Percentiles rank a stretch among this genome's conserved stretches.
Evolutionary conservation across 768 basidiomycete species (phyloP).

Genomic region (Cyathus striatus): DNA sequence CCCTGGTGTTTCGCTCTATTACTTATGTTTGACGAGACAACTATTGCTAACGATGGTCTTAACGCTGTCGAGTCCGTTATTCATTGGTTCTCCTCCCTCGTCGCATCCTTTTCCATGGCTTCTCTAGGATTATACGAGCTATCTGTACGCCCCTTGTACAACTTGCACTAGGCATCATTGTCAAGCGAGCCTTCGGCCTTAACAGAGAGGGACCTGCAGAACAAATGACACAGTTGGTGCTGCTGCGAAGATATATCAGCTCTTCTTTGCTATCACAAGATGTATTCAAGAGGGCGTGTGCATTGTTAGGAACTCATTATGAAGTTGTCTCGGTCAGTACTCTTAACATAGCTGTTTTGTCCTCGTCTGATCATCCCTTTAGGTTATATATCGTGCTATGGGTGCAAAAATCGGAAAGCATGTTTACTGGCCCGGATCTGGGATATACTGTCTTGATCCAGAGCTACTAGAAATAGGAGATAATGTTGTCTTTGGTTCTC

Average conservation of each 20-base stretch:
- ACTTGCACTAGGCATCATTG: conserved; percentile 29
- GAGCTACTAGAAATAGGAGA: conserved; percentile 44
- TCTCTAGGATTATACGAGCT: conserved; percentile 34
- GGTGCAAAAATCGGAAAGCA: conserved; percentile 45
- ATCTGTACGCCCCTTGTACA: conserved; percentile 30
- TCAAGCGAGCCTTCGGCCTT: conserved; percentile 36
- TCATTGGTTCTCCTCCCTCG: conserved; percentile 35
- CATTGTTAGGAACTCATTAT: conserved; percentile 41
- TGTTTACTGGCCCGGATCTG: conserved; percentile 44
- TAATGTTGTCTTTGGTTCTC: conserved; percentile 44
- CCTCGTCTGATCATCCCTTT: conserved; percentile 1
- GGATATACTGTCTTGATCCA: conserved; percentile 40
- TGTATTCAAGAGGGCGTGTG: conserved; percentile 29
- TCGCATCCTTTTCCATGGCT: conserved; percentile 32
- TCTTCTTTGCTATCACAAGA: conserved; percentile 28
- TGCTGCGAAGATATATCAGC: conserved; percentile 32
- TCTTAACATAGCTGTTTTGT: neutral
- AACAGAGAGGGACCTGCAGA: conserved; percentile 20
- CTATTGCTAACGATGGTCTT: conserved; percentile 14
- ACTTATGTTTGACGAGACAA: conserved; percentile 30
- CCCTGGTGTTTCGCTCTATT: conserved; percentile 37
- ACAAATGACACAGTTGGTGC: neutral
- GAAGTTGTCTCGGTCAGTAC: conserved; percentile 37
- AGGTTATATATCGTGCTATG: conserved; percentile 39
- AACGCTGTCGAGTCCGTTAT: conserved; percentile 36